These are phyloP conservation scores for Claviceps quebecensis DNA, from an alignment of 2,329 filamentous ascomycete genomes.

Conservation along the genomic window DNA sequence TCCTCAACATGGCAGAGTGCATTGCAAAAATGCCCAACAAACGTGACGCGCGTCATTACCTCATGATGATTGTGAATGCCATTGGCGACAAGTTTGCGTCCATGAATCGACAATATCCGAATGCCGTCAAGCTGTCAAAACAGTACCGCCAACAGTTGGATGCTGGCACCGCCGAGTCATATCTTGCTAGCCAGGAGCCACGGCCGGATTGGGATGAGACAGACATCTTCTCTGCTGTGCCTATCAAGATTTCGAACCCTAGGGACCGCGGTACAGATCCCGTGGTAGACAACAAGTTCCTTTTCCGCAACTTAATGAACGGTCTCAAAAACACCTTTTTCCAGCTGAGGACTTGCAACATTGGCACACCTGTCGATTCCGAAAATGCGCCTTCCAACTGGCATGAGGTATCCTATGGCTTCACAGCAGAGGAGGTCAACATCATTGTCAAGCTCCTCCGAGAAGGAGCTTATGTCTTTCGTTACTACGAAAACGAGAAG, in stretches of 20 bases:
- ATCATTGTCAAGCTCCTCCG: slow-evolving; percentile 96
- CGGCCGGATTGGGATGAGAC: slow-evolving; percentile 94
- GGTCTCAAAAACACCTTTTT: slow-evolving; percentile 95
- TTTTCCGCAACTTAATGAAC: slow-evolving; percentile 93
- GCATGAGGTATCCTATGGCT: slow-evolving; percentile 91
- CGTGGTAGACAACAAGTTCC: slow-evolving; percentile 90
- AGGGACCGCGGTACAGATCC: slow-evolving; percentile 81
- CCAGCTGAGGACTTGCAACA: slow-evolving; percentile 82
- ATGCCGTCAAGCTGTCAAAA: slow-evolving; percentile 84
- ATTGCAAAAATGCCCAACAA: slow-evolving; percentile 92
- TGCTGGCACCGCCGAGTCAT: slow-evolving; percentile 52
- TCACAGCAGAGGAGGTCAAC: slow-evolving; percentile 91
- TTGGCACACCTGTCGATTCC: slow-evolving; percentile 55
- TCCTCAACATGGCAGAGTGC: slow-evolving; percentile 96
- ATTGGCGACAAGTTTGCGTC: slow-evolving; percentile 96
- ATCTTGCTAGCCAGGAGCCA: slow-evolving; percentile 66
- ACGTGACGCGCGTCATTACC: slow-evolving; percentile 81
- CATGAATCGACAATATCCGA: slow-evolving; percentile 93
- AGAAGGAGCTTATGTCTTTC: slow-evolving; percentile 89
- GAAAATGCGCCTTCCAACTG: slow-evolving; percentile 76
- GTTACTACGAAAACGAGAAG: slow-evolving; percentile 90
- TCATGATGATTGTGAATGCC: slow-evolving; percentile 94
- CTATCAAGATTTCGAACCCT: slow-evolving; percentile 88
- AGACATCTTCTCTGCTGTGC: slow-evolving; percentile 91
- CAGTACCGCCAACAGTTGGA: slow-evolving; percentile 58